Conservation (phyloP, 352 stramenopile species). For the Elongisporangium prolatum region DNA sequence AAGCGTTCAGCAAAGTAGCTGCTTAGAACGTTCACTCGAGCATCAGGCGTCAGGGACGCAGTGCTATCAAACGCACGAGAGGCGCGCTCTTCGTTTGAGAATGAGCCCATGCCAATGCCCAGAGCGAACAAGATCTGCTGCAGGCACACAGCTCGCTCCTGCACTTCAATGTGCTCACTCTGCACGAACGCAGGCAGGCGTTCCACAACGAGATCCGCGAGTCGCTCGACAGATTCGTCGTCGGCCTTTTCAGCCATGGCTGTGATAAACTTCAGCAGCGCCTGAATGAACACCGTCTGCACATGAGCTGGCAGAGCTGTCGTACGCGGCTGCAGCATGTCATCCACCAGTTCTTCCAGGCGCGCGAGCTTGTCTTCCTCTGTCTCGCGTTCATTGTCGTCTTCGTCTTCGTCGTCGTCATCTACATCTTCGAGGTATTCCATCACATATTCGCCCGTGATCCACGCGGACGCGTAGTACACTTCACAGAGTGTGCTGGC, state of each 20-base stretch:
- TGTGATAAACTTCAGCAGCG: conserved; percentile 86
- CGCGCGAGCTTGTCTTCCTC: conserved; percentile 85
- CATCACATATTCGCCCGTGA: conserved; percentile 96
- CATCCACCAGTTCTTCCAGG: conserved; percentile 72
- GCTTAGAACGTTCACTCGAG: conserved; percentile 54
- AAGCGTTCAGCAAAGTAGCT: conserved; percentile 82
- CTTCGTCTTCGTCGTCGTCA: conserved; percentile 69
- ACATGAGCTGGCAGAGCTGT: conserved; percentile 84
- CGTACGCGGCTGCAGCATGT: conserved; percentile 76
- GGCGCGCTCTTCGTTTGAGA: conserved; percentile 58
- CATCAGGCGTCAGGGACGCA: conserved; percentile 33
- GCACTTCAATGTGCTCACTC: conserved; percentile 92
- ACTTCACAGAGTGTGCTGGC: conserved; percentile 91
- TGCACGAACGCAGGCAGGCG: conserved; percentile 86
- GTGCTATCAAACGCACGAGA: conserved; percentile 62
- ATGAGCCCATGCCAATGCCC: conserved; percentile 45
- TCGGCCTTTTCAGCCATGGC: conserved; percentile 71
- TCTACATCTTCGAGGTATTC: conserved; percentile 87
- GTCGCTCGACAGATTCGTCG: conserved; percentile 77
- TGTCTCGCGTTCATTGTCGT: conserved; percentile 67
- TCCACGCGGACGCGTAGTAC: conserved; percentile 95
- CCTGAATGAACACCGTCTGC: conserved; percentile 94
- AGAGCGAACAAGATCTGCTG: conserved; percentile 66
- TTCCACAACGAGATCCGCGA: conserved; percentile 80
- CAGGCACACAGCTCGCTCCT: conserved; percentile 91